Conservation (phyloP, 768 basidiomycete species). For the Kwoniella heveanensis region DNA sequence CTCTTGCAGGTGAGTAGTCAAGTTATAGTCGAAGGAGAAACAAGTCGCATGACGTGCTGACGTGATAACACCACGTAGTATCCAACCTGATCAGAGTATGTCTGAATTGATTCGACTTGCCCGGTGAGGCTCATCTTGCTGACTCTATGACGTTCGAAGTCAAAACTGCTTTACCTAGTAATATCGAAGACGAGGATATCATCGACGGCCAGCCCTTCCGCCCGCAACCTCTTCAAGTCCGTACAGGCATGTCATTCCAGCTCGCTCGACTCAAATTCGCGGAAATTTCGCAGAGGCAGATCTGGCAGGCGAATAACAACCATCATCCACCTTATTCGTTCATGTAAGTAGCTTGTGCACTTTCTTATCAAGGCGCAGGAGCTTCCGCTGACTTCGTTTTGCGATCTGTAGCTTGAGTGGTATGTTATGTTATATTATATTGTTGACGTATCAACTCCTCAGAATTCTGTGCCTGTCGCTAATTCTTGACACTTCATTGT, state of each 20-base stretch:
- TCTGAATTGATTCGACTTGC: not conserved
- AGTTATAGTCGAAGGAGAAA: not conserved
- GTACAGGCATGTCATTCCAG: slow-evolving; percentile 55
- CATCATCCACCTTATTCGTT: slow-evolving; percentile 54
- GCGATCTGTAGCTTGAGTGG: slow-evolving; percentile 19
- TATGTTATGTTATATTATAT: slow-evolving; percentile 10
- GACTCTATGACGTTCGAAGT: slow-evolving; percentile 38
- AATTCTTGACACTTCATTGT: not conserved
- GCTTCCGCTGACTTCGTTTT: not conserved
- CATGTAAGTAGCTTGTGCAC: slow-evolving; percentile 36
- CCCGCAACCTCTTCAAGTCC: slow-evolving; percentile 42
- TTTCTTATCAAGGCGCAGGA: not conserved
- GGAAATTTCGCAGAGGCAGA: slow-evolving; percentile 54
- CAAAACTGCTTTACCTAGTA: slow-evolving; percentile 55
- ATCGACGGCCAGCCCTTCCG: slow-evolving; percentile 50
- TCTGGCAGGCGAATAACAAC: slow-evolving; percentile 55
- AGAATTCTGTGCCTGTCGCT: too few relatives aligned
- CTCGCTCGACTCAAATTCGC: slow-evolving; percentile 53
- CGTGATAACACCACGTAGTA: slow-evolving; percentile 17
- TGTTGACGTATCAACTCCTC: too few relatives aligned
- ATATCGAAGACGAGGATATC: slow-evolving; percentile 56
- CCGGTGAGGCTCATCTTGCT: not conserved
- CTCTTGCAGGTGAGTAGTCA: slow-evolving; percentile 29
- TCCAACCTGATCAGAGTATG: slow-evolving; percentile 57
- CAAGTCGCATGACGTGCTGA: not conserved